Evolutionary conservation across 257 asterid species (phyloP), one percentile per base, ranked within the genome.

Genomic region (Plectranthus barbatus): DNA sequence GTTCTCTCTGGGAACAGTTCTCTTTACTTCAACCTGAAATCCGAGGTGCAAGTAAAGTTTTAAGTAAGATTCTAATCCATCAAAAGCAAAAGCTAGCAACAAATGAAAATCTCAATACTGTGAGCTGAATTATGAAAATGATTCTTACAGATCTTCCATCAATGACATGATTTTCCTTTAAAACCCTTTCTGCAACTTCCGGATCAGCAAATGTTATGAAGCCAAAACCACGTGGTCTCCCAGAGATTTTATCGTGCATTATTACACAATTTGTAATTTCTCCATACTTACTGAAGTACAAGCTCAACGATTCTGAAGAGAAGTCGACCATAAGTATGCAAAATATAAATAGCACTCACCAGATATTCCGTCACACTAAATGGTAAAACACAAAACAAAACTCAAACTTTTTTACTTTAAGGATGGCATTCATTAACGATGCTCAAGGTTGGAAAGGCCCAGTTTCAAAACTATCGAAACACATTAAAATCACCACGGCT

Each of bases 171-270:
- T 84, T 95, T 79, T 87, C 92, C 76, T 78, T 81, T 74, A 93
- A 69, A 75, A 90, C 99, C 78, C 78, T 90, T 54, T 81, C 87
- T 56, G 96, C 96, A 77, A 81, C 94, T 64, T 82, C 95, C 48
- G 86, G 79, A 69, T 89, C 95, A 33, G 91, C 84, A 84, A 85
- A 92, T 62, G 97, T 92, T 18, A 92, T 84, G 56, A 92, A 89
- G 55, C 97, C 97, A 59, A 92, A 92, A 34, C 99, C 99, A 13
- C 97, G 92, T 6, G 97, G 99, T 66, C 97, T 83, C 65, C 99
- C 99, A 41, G 99, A 55, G 51, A 73, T 49, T 76, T 83, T 87
- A 77, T 92, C 99, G 81, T 86, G 74, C 99, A 92, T 92, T 71
- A 92, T 92, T 20, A 92, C 94, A 49, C 91, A 89, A 83, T 92